Percentiles rank a stretch among this genome's conserved stretches.
These are phyloP conservation scores for Trichoderma asperellum DNA, from an alignment of 2,329 filamentous ascomycete species.

Conservation along the genomic window DNA sequence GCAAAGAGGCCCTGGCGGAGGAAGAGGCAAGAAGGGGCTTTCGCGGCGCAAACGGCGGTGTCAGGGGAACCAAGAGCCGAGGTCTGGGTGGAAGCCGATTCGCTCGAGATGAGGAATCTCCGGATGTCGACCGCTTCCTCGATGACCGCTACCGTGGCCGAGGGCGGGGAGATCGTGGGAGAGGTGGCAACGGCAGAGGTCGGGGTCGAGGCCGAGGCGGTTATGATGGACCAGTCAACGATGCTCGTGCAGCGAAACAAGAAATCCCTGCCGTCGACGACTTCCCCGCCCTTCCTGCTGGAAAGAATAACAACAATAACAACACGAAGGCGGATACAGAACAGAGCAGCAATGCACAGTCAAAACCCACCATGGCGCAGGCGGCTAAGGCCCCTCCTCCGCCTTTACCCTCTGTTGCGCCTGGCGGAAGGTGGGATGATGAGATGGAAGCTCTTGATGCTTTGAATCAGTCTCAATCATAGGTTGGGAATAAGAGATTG, in stretches of 20 bases:
- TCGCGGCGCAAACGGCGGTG: conserved; percentile 48
- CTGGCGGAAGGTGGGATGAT: conserved; percentile 58
- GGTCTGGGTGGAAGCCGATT: conserved; percentile 50
- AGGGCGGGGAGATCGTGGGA: conserved; percentile 39
- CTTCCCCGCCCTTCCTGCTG: conserved; percentile 44
- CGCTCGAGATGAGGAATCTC: conserved; percentile 42
- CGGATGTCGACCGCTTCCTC: conserved; percentile 44
- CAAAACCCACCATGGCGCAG: conserved; percentile 40
- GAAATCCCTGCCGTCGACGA: conserved; percentile 40
- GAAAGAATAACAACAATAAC: conserved; percentile 30
- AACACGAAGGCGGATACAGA: conserved; percentile 35
- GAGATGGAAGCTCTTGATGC: conserved; percentile 59
- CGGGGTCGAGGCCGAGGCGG: conserved; percentile 43
- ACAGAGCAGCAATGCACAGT: conserved; percentile 27
- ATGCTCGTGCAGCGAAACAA: conserved; percentile 33
- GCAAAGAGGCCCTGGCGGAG: conserved; percentile 52
- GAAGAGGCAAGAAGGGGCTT: conserved; percentile 49
- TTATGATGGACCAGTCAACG: conserved; percentile 33
- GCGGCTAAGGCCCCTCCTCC: conserved; percentile 33
- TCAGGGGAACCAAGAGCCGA: conserved; percentile 44
- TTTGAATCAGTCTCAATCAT: conserved; percentile 30
- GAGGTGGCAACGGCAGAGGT: conserved; percentile 40
- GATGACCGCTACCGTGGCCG: conserved; percentile 43
- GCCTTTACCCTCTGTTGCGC: conserved; percentile 37
- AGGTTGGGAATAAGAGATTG: neutral